Evolutionary conservation across 1,284 basidiomycete species (phyloP).

Genomic region (Rhodotorula sp.): DNA sequence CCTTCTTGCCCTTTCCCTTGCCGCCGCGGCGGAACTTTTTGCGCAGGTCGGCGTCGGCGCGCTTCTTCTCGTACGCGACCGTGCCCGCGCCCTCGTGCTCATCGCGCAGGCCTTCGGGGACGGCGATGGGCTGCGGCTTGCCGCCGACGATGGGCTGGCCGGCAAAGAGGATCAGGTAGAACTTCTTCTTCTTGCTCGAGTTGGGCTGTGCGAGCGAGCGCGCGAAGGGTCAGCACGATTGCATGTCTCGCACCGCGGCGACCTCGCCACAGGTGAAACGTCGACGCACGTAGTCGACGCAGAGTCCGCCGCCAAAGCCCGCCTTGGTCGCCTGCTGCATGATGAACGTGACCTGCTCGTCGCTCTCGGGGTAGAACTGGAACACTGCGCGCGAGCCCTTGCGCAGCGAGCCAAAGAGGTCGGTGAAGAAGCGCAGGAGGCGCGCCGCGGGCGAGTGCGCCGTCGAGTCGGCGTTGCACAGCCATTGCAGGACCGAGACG

Average conservation of each 20-base stretch:
- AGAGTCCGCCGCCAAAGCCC: conserved; percentile 94
- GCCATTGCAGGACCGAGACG: conserved; percentile 98
- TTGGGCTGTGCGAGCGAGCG: conserved; percentile 60
- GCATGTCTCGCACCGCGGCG: too few relatives aligned
- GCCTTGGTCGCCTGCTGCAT: conserved; percentile 89
- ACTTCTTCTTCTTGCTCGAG: conserved; percentile 81
- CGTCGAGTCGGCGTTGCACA: conserved; percentile 93
- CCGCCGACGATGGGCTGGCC: conserved; percentile 53
- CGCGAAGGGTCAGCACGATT: too few relatives aligned
- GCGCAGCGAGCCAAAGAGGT: conserved; percentile 84
- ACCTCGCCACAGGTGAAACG: too few relatives aligned
- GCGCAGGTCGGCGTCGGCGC: conserved; percentile 40
- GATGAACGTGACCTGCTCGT: conserved; percentile 94
- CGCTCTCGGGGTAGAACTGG: conserved; percentile 92
- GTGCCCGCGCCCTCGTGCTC: conserved; percentile 47
- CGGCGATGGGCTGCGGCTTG: conserved; percentile 35
- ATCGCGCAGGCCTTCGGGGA: conserved; percentile 47
- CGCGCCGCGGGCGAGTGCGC: conserved; percentile 91
- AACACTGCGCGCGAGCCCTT: conserved; percentile 92
- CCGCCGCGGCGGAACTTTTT: conserved; percentile 14
- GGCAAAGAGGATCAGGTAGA: conserved; percentile 85
- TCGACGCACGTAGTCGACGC: conserved; percentile 74
- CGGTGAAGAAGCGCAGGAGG: conserved; percentile 91
- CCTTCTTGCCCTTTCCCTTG: conserved; percentile 26
- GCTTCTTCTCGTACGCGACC: conserved; percentile 67